Evolutionary conservation across 2,329 filamentous ascomycete species (phyloP), one percentile per base, ranked within the genome.

Genomic region (Lasiodiplodia theobromae): DNA sequence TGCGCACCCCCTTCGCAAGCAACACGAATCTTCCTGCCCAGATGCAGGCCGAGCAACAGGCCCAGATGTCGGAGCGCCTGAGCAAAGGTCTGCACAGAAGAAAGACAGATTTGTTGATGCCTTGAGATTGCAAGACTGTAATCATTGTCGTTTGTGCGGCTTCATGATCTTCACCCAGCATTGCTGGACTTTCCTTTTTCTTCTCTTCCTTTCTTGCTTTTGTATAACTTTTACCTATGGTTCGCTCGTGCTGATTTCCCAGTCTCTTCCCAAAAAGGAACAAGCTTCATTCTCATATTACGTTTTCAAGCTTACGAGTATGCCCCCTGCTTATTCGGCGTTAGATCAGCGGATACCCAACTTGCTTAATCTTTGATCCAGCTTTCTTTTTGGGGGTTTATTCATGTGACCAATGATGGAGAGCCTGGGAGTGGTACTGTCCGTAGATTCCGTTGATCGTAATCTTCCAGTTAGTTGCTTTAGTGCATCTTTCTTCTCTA

Each of bases 1-100:
- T 31, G 54, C 65, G 65, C 21, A 67, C 65, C 21, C 65, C 65
- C 8, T 67, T n/a, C 7, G 31, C 44, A 3, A 67, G 65, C 21
- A 38, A 60, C 34, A 52, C 31, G 25, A 58, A 67, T 25, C n/a
- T 67, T 14, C 54, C 65, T 4, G 56, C 52, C 21, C 60, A 64
- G 31, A 6, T 52, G 31, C 60, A 64, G 2, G n/a, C 37, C 16
- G 47, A n/a, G 47, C 18, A 52, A 31, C 47, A 64, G 47, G 60
- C 47, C 6, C 44, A 52, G n/a, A 52, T 64, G 28, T 12, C 37
- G 31, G 44, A 64, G 31, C 60, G 25, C 18, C 8, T 64, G 47
- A 38, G 21, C 28, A 52, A 16, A 31, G 31, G 47, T 16, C 14
- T 64, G 60, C 47, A 52, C 12, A 28, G 60, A 34, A 64, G 60